Conservation (phyloP, 176 grass and related monocot genomes). For the Alopecurus myosuroides region DNA sequence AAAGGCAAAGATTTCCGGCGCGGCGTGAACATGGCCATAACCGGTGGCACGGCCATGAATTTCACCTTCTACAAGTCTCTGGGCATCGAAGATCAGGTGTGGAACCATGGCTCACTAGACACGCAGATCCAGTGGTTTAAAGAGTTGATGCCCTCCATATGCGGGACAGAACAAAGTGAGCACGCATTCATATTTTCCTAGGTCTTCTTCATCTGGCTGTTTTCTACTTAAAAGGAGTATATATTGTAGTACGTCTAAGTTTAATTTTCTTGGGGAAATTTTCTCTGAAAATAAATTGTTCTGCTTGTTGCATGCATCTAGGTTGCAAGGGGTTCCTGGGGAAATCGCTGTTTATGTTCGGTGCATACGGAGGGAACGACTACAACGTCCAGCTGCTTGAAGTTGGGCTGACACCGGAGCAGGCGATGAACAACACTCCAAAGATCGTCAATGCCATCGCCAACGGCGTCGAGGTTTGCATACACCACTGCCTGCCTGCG, state of each 20-base stretch:
- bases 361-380: conserved; percentile 52
- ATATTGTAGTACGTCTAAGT: neutral
- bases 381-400: conserved; percentile 37
- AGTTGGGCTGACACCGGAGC: neutral
- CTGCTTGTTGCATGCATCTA: neutral
- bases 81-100: neutral
- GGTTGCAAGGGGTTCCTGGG: conserved; percentile 32
- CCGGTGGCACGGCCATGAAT: conserved; percentile 34
- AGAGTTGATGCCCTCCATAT: conserved; percentile 36
- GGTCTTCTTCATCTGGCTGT: too few relatives aligned
- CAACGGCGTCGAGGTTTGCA: conserved; percentile 23
- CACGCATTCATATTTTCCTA: neutral
- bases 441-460: conserved; percentile 18
- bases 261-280: neutral
- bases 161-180: conserved; percentile 22
- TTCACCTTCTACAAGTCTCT: conserved; percentile 30
- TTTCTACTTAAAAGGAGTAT: neutral
- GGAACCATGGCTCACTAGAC: conserved; percentile 33
- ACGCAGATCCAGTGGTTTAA: conserved; percentile 42
- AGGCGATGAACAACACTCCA: conserved; percentile 14
- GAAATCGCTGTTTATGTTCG: conserved; percentile 37
- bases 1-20: conserved; percentile 20
- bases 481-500: neutral
- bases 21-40: conserved; percentile 44
- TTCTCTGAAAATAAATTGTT: neutral